Evolutionary conservation across 257 asterid species (phyloP).

Genomic region (Verbascum thapsus): DNA sequence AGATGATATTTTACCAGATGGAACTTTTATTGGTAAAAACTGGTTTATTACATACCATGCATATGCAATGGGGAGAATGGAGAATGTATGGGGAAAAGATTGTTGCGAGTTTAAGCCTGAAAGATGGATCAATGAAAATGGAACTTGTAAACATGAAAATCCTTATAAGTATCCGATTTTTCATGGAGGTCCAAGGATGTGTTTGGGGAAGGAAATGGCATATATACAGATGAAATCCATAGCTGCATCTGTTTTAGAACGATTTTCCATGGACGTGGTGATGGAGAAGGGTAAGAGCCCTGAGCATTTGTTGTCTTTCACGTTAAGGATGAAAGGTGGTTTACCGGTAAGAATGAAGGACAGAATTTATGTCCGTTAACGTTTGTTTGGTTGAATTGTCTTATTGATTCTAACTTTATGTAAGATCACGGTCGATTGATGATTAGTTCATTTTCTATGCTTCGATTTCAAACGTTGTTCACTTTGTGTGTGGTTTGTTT

Average conservation of each 20-base stretch:
- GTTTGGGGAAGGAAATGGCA: constrained; percentile 93
- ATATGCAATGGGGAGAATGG: constrained; percentile 91
- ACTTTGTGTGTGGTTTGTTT: too few species aligned
- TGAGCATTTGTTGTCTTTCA: constrained; percentile 63
- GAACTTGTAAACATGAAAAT: constrained; percentile 59
- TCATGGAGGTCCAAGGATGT: constrained; percentile 89
- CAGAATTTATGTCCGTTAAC: constrained; percentile 41
- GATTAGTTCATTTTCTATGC: too few species aligned
- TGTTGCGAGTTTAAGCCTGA: too few species aligned
- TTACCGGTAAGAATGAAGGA: constrained; percentile 57
- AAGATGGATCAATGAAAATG: too few species aligned
- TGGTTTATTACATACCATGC: too few species aligned
- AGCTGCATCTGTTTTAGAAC: constrained; percentile 74
- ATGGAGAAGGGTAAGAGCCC: constrained; percentile 63
- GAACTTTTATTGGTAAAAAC: too few species aligned
- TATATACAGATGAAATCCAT: constrained; percentile 89
- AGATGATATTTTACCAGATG: too few species aligned
- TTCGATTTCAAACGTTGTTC: too few species aligned
- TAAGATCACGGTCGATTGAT: too few species aligned
- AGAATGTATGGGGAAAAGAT: constrained; percentile 63
- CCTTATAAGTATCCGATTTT: constrained; percentile 73
- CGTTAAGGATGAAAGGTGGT: constrained; percentile 82
- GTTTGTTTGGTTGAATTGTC: too few species aligned
- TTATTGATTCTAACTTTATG: background rate
- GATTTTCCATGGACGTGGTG: constrained; percentile 51